Conservation (phyloP, 2,329 filamentous ascomycete genomes). For the Trichoderma sp. region DNA sequence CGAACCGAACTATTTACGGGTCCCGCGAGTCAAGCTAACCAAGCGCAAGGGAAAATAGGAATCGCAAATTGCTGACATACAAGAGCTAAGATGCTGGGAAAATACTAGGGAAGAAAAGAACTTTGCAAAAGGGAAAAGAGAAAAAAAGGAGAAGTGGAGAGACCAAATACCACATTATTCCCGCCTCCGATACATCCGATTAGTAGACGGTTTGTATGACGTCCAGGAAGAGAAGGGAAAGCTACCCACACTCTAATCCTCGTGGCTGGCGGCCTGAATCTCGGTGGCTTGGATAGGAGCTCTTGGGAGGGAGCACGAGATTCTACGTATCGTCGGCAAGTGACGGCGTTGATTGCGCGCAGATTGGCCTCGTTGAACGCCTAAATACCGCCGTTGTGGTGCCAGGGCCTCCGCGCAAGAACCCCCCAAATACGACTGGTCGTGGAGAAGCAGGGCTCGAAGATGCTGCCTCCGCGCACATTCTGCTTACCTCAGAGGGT, state of each 20-base stretch:
- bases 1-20: constrained; percentile 10
- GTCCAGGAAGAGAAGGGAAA: background rate
- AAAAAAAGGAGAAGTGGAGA: constrained; percentile 17
- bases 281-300: background rate
- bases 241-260: background rate
- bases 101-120: background rate
- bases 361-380: background rate
- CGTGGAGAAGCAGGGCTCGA: background rate
- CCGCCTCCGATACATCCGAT: constrained; percentile 18
- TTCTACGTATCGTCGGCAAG: background rate
- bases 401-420: background rate
- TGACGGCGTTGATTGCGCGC: background rate
- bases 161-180: constrained; percentile 10
- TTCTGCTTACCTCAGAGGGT: constrained; percentile 8
- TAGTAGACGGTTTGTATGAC: background rate
- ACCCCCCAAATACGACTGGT: background rate
- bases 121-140: background rate
- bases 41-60: constrained; percentile 3
- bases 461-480: background rate
- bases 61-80: constrained; percentile 13
- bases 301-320: background rate
- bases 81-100: background rate
- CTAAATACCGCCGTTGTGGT: background rate
- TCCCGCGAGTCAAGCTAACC: constrained; percentile 14
- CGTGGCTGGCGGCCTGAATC: constrained; percentile 2